phyloP scores from a whole-genome alignment of 2,329 filamentous ascomycete species.

The Nothophoma quercina region DNA sequence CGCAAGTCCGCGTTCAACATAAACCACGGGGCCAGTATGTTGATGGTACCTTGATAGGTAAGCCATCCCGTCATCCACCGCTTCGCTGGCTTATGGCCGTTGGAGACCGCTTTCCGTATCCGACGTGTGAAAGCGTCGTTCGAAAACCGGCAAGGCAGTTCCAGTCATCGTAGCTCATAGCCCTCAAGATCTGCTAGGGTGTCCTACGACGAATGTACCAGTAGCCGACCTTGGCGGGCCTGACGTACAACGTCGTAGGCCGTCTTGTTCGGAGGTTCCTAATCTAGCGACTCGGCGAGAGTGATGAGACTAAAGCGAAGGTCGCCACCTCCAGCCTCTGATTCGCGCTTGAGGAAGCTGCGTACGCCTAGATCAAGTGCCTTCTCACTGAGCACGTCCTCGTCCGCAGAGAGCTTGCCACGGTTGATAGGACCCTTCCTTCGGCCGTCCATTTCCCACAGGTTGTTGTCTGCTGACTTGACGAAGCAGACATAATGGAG shows the following conservation, averaged over 20 bases:
- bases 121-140: too few species aligned
- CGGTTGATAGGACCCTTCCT: conserved; percentile 77
- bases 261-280: conserved; percentile 9
- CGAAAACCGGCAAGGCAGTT: too few species aligned
- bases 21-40: too few species aligned
- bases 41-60: too few species aligned
- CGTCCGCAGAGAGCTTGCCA: conserved; percentile 51
- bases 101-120: too few species aligned
- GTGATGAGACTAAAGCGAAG: conserved; percentile 70
- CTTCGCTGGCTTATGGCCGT: too few species aligned
- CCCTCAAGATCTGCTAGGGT: too few species aligned
- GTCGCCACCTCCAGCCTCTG: conserved; percentile 62
- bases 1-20: not conserved
- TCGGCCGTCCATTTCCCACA: conserved; percentile 84
- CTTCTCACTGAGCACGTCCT: conserved; percentile 68
- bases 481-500: conserved; percentile 97
- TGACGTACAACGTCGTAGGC: too few species aligned
- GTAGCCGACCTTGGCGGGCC: too few species aligned
- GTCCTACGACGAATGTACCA: too few species aligned
- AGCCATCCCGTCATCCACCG: too few species aligned
- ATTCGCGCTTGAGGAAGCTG: conserved; percentile 66
- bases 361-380: conserved; percentile 75
- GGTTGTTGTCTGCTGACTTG: conserved; percentile 70
- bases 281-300: conserved; percentile 64
- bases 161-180: too few species aligned